Percentiles rank a stretch among this genome's conserved stretches.
Evolutionary conservation across 2,329 filamentous ascomycete genomes (phyloP).

Genomic region (Ascochyta pisi): DNA sequence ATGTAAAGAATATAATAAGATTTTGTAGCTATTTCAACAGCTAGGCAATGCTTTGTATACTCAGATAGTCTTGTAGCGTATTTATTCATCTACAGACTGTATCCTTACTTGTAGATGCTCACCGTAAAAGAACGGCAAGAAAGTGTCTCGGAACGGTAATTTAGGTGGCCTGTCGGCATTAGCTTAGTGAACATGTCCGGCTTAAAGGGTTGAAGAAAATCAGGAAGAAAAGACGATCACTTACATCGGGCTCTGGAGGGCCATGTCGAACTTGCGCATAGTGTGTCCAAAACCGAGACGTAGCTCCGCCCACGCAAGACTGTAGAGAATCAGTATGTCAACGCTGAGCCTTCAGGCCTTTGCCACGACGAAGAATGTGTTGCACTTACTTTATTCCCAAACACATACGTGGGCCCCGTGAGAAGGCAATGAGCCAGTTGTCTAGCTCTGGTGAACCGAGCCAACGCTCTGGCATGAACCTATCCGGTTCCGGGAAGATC

Average conservation of each 20-base stretch:
- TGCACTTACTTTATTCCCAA: constrained; percentile 37
- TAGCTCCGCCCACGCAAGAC: constrained; percentile 46
- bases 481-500: constrained; percentile 39
- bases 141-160: constrained; percentile 30
- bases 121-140: constrained; percentile 31
- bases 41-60: no score
- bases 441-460: constrained; percentile 35
- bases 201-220: background rate
- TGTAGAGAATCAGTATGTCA: constrained; percentile 6
- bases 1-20: no score
- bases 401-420: constrained; percentile 46
- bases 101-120: constrained; percentile 29
- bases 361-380: background rate
- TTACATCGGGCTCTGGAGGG: constrained; percentile 29
- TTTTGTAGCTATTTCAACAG: no score
- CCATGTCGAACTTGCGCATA: constrained; percentile 41
- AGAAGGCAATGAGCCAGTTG: constrained; percentile 44
- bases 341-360: background rate
- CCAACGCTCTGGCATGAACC: constrained; percentile 45
- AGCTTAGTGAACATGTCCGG: background rate
- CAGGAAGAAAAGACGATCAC: background rate
- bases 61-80: no score
- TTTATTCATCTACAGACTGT: background rate
- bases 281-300: constrained; percentile 41
- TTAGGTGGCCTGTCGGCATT: constrained; percentile 22